Conservation (phyloP, 2,329 filamentous ascomycete genomes). For the Stagonosporopsis rhizophila region DNA sequence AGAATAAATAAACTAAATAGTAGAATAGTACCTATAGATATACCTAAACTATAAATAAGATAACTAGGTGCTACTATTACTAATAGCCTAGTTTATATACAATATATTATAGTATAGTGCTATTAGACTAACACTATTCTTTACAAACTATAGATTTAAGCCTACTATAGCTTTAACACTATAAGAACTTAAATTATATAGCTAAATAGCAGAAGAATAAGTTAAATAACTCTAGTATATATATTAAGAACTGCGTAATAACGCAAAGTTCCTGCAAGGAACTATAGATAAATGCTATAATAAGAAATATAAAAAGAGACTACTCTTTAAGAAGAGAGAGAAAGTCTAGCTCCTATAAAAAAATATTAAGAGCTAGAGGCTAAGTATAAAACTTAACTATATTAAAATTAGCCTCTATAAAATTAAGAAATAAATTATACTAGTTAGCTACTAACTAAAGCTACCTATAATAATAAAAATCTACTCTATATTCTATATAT, state of each 20-base stretch:
- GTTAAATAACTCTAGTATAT: background rate
- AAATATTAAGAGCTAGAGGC: conserved; percentile 12
- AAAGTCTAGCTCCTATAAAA: conserved; percentile 15
- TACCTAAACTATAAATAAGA: background rate
- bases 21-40: background rate
- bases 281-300: conserved; percentile 16
- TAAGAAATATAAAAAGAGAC: conserved; percentile 6
- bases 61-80: background rate
- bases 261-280: background rate
- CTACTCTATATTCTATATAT: background rate
- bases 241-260: background rate
- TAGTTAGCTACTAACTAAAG: background rate
- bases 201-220: background rate
- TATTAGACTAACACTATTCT: background rate
- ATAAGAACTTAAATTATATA: background rate
- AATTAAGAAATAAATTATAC: background rate
- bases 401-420: background rate
- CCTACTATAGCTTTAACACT: background rate
- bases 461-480: background rate
- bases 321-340: conserved; percentile 3
- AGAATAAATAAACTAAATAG: background rate
- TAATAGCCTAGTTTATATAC: background rate
- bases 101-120: background rate
- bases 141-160: background rate
- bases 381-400: background rate